A percentile compares a stretch with the other conserved stretches of the same genome.
Evolutionary conservation across 768 basidiomycete species (phyloP).

Genomic region (Kwoniella pini): DNA sequence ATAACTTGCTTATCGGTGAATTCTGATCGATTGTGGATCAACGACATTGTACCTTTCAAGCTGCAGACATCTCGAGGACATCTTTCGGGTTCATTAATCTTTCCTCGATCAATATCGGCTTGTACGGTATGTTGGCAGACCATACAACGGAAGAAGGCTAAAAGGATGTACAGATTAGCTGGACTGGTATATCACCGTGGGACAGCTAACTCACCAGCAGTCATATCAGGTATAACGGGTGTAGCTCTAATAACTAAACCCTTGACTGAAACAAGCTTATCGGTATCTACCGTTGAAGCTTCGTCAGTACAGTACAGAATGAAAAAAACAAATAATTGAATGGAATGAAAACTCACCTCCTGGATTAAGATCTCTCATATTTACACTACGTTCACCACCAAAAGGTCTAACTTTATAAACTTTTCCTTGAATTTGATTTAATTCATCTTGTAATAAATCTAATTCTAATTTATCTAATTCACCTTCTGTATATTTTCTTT

Average conservation of each 20-base stretch:
- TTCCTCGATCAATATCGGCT: constrained; percentile 96
- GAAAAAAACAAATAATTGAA: too few relatives aligned
- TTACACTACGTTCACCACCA: constrained; percentile 67
- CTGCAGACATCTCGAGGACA: constrained; percentile 94
- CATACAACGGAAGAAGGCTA: constrained; percentile 95
- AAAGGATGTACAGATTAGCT: background rate
- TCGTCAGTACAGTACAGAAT: too few relatives aligned
- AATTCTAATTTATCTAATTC: constrained; percentile 69
- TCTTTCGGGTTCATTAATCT: constrained; percentile 85
- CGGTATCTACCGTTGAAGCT: constrained; percentile 87
- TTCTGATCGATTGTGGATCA: constrained; percentile 95
- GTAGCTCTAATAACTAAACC: constrained; percentile 97
- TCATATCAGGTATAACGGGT: constrained; percentile 98
- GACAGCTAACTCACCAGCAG: constrained; percentile 58
- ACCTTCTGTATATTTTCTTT: constrained; percentile 57
- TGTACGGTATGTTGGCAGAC: constrained; percentile 96
- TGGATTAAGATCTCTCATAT: constrained; percentile 95
- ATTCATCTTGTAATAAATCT: constrained; percentile 87
- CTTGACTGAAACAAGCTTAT: constrained; percentile 93
- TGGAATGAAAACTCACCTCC: constrained; percentile 72
- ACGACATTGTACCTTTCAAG: constrained; percentile 82
- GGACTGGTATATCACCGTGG: background rate
- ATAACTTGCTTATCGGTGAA: constrained; percentile 96
- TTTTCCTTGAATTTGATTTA: constrained; percentile 79
- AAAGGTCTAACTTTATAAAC: constrained; percentile 94